Evolutionary conservation across 176 grass and related monocot species (phyloP).

Genomic region (Triticum turgidum): DNA sequence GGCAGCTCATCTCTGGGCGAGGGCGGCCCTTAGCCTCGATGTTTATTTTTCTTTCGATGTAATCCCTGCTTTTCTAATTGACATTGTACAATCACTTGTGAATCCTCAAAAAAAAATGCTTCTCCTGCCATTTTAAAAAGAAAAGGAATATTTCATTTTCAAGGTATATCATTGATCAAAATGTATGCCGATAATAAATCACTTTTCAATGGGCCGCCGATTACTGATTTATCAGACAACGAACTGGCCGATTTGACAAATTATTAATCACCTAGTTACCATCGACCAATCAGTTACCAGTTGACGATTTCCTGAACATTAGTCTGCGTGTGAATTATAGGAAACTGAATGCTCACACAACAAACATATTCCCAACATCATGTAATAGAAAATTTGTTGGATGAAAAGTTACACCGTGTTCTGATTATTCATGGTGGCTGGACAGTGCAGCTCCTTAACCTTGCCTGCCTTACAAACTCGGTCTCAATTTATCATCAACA

Average conservation of each 20-base stretch:
- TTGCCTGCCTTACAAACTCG: conserved; percentile 24
- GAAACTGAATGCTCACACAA: neutral
- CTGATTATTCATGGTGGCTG: conserved; percentile 34
- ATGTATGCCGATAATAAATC: neutral
- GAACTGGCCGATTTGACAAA: neutral
- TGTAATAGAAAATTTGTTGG: neutral
- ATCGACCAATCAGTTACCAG: neutral
- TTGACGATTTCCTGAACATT: neutral
- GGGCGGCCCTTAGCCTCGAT: too few species aligned
- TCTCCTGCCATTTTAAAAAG: too few species aligned
- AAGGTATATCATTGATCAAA: neutral
- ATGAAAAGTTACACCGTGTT: conserved; percentile 21
- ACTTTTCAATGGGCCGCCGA: neutral
- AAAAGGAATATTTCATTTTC: too few species aligned
- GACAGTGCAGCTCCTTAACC: conserved; percentile 16
- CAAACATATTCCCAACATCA: neutral
- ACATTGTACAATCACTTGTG: too few species aligned
- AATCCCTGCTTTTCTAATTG: too few species aligned
- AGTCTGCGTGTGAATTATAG: neutral
- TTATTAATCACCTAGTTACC: neutral
- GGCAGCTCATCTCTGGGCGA: too few species aligned
- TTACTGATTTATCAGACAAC: neutral
- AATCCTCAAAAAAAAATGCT: too few species aligned
- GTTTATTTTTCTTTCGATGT: too few species aligned
- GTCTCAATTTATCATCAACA: conserved; percentile 31